Conservation (phyloP, 129 eudicot species). For the Tagetes erecta region DNA sequence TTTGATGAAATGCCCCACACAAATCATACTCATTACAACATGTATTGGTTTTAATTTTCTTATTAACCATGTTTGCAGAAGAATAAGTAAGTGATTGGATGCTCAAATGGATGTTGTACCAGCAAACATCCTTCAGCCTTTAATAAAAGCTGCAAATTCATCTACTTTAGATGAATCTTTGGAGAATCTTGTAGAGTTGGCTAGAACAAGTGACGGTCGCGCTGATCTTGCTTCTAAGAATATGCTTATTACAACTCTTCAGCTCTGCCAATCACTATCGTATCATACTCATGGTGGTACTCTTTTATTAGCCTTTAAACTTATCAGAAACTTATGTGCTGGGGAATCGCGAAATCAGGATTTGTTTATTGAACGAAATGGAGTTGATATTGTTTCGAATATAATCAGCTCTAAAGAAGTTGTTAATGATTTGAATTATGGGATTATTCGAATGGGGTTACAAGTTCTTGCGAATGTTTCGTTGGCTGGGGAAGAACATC, state of each 20-base stretch:
- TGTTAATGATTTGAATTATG: slow-evolving; percentile 43
- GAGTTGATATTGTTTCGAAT: slow-evolving; percentile 46
- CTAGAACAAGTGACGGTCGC: slow-evolving; percentile 61
- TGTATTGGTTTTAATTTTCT: not conserved
- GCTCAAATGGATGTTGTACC: slow-evolving; percentile 50
- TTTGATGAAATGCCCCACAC: slow-evolving; percentile 7
- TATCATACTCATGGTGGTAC: slow-evolving; percentile 35
- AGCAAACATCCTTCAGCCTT: slow-evolving; percentile 37
- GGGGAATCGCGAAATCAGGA: slow-evolving; percentile 69
- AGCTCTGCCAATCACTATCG: slow-evolving; percentile 43
- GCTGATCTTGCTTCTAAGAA: slow-evolving; percentile 61
- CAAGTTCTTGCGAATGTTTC: slow-evolving; percentile 79
- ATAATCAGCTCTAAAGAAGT: slow-evolving; percentile 30
- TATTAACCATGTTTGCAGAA: slow-evolving; percentile 10
- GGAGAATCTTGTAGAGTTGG: slow-evolving; percentile 45
- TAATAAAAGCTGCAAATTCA: slow-evolving; percentile 44
- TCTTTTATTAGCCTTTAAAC: slow-evolving; percentile 55
- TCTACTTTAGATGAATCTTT: slow-evolving; percentile 46
- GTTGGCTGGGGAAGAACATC: slow-evolving; percentile 70
- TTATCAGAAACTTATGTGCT: slow-evolving; percentile 74
- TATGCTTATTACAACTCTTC: slow-evolving; percentile 48
- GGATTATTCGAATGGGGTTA: slow-evolving; percentile 54
- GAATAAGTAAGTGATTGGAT: not conserved
- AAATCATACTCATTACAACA: not conserved
- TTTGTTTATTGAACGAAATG: slow-evolving; percentile 53